Evolutionary conservation across 108 stramenopile species (phyloP), one percentile per base, ranked within the genome.

Genomic region (Pseudonitzschia multiseries): DNA sequence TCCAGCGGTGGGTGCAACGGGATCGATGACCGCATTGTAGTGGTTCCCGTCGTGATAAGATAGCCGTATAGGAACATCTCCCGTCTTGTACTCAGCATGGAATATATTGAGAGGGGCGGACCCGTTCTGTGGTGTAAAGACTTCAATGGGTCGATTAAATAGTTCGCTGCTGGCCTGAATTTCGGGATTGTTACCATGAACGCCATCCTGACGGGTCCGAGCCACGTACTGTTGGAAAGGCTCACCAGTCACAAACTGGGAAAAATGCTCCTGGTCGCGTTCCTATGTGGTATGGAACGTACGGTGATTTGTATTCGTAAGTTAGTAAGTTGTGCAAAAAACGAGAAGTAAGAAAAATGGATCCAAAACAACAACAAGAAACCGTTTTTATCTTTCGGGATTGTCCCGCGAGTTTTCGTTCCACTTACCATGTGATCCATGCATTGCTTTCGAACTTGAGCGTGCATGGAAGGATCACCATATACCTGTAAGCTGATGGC

Each of bases 151-250:
- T 41, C 97, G 84, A 70, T 96, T 94, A 86, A 96, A 98, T 32
- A 99, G 72, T 87, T 99, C 98, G 54, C 85, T 88, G 56, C 97
- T 84, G 56, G 98, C 98, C 75, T 97, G 97, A 53, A 99, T 90
- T 80, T 99, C 98, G 13, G 96, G 89, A 76, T 97, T 96, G 81
- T 98, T 98, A 4, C 97, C 98, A 79, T 98, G 97, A 8, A 92
- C 93, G 6, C 93, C 97, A 29, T 84, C 79, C 27, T 69, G 74
- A 6, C 96, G 81, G 66, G 97, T 98, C 9, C 90, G 74, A 0
- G 68, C 71, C 48, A 98, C 74, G 78, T 99, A 99, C 1, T 75
- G 66, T 9, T 59, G 63, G 59, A 95, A 91, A 5, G 81, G 81
- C 65, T 88, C 90, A 15, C 66, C 85, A 6, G 84, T 82, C 27